Evolutionary conservation across 179 eudicot genomes (phyloP).

Genomic region (Camellia oleifera): DNA sequence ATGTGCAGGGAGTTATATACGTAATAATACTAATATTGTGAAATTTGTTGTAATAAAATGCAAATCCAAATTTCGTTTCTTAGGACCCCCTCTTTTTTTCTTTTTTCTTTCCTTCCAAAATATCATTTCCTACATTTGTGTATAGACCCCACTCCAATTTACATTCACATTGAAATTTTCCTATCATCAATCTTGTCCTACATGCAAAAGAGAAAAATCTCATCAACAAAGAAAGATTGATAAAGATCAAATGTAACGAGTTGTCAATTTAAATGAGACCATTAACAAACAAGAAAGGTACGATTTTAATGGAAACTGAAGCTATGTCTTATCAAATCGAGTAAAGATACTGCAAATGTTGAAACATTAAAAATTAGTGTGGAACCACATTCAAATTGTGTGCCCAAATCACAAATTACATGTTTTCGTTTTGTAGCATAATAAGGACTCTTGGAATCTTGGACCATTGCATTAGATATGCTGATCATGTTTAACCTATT

Average conservation of each 20-base stretch:
- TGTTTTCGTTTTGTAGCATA: background rate
- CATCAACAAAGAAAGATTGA: background rate
- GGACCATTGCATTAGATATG: background rate
- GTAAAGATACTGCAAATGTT: background rate
- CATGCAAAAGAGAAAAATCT: background rate
- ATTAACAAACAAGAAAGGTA: background rate
- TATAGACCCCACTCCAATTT: too few relatives aligned
- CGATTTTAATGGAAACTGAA: background rate
- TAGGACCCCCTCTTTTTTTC: too few relatives aligned
- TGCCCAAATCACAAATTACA: background rate
- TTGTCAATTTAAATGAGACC: background rate
- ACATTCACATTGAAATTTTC: too few relatives aligned
- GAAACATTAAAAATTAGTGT: background rate
- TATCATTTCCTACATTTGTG: too few relatives aligned
- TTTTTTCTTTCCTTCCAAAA: too few relatives aligned
- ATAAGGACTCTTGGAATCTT: background rate
- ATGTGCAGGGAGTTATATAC: too few relatives aligned
- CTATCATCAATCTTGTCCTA: too few relatives aligned
- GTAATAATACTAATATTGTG: too few relatives aligned
- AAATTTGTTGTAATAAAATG: too few relatives aligned
- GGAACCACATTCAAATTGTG: background rate
- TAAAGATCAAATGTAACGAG: background rate
- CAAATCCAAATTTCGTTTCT: too few relatives aligned
- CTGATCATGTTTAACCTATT: background rate
- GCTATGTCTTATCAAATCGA: background rate